Base-by-base conservation (phyloP, 805 yeast genomes). In the Yarrowia porcina region DNA sequence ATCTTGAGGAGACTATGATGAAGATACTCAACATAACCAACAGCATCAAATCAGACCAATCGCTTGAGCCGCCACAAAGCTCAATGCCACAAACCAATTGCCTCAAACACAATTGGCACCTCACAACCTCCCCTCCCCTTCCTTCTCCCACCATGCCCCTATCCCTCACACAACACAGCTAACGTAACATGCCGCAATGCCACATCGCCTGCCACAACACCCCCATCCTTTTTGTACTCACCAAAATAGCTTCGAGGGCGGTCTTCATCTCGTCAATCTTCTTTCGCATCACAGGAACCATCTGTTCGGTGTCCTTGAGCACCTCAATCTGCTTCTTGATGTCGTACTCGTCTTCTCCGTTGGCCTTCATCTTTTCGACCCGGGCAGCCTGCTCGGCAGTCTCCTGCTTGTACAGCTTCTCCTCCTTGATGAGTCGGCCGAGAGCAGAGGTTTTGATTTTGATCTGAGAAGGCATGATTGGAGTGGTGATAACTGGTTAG, bases 381-480 rank as follows among this genome's bases (percentile, higher is more conserved):
- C 74, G 75, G 9, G 72, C 72, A 45, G 79, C 75, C 65, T 86
- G 88, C 50, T 84, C 86, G 15, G 71, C 72, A 36, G 82, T 77
- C 68, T 89, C 96, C 63, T 79, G 76, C 25, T 79, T 75, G 71
- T 89, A 90, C 33, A 83, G 76, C 12, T 70, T 70, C 65, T 85
- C 85, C 71, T 90, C 96, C 67, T 88, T 88, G 39, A 85, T 68
- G 15, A 90, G 76, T 65, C 96, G 79, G 65, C 81, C 79, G 57
- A 90, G 77, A 1, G 96, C 91, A 64, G 81, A 83, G 36, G 82
- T 79, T 68, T 88, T 89, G 71, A 90, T 88, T 68, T 87, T 88
- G 41, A 88, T 74, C 65, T 80, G 84, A 1, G 89, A 77, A 30
- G 93, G 94, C 1, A 90, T 71, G 69, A 64, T 66, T 27, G 23